Conservation (phyloP, 148 eudicot genomes). For the Silene conica region DNA sequence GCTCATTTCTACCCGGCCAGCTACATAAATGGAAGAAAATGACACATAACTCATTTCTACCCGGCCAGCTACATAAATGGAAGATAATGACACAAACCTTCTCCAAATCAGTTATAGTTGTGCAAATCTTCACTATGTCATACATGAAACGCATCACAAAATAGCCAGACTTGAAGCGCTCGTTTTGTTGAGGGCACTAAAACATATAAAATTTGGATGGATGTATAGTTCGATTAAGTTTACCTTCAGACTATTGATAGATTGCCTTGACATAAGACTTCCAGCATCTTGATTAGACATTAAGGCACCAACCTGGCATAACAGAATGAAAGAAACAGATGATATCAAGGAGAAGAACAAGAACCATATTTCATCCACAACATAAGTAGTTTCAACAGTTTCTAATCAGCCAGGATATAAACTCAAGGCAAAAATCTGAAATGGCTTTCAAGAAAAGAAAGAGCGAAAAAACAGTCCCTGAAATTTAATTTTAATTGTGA, state of each 20-base stretch:
- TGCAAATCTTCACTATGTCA: no score
- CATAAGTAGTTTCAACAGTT: background rate
- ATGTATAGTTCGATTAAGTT: slow-evolving; percentile 11
- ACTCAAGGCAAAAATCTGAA: background rate
- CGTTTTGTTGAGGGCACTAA: no score
- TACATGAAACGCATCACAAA: no score
- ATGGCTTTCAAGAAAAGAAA: background rate
- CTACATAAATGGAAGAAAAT: no score
- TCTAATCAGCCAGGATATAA: background rate
- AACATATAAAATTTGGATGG: no score
- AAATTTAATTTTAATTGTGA: background rate
- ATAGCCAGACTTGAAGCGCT: no score
- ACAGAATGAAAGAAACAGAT: background rate
- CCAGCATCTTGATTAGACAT: slow-evolving; percentile 24
- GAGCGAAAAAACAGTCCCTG: no score
- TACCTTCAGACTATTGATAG: slow-evolving; percentile 36
- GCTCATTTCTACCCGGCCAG: no score
- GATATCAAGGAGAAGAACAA: background rate
- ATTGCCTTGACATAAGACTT: slow-evolving; percentile 17
- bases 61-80: no score
- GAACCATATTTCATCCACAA: background rate
- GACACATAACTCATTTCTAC: no score
- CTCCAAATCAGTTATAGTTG: no score
- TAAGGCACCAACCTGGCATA: slow-evolving; percentile 29
- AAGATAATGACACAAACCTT: no score